phyloP scores from a whole-genome alignment of 177 flowering plant species.

The Tripterygium wilfordii region DNA sequence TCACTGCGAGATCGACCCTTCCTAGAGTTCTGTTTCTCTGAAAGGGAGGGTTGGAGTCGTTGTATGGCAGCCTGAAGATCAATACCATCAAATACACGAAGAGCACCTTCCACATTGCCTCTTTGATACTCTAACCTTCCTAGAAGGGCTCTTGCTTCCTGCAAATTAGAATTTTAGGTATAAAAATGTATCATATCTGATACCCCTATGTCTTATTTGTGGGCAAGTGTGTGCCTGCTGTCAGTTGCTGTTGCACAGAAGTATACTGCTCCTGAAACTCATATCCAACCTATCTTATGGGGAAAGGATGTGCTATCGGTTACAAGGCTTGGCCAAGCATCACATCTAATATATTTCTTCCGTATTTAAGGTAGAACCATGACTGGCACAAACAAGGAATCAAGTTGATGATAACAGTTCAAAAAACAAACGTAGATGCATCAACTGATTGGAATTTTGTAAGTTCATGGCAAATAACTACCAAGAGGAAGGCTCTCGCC shows the following conservation, averaged over 20 bases:
- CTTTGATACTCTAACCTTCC: constrained; percentile 94
- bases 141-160: constrained; percentile 98
- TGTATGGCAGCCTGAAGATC: constrained; percentile 89
- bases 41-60: constrained; percentile 52
- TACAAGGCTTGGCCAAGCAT: too few relatives aligned
- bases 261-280: too few relatives aligned
- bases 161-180: constrained; percentile 8
- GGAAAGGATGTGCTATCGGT: too few relatives aligned
- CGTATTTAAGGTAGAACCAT: too few relatives aligned
- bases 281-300: too few relatives aligned
- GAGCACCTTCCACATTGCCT: constrained; percentile 92
- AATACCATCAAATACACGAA: constrained; percentile 92
- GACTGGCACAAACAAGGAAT: too few relatives aligned
- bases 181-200: constrained; percentile 2
- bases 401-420: too few relatives aligned
- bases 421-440: too few relatives aligned
- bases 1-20: constrained; percentile 54
- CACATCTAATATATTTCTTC: too few relatives aligned
- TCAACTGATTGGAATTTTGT: too few relatives aligned
- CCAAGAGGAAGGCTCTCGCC: too few relatives aligned
- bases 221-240: background rate
- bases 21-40: constrained; percentile 44
- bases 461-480: too few relatives aligned
- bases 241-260: background rate
- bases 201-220: background rate